Conservation (phyloP, 2,329 filamentous ascomycete species). For the Exophiala sideris region DNA sequence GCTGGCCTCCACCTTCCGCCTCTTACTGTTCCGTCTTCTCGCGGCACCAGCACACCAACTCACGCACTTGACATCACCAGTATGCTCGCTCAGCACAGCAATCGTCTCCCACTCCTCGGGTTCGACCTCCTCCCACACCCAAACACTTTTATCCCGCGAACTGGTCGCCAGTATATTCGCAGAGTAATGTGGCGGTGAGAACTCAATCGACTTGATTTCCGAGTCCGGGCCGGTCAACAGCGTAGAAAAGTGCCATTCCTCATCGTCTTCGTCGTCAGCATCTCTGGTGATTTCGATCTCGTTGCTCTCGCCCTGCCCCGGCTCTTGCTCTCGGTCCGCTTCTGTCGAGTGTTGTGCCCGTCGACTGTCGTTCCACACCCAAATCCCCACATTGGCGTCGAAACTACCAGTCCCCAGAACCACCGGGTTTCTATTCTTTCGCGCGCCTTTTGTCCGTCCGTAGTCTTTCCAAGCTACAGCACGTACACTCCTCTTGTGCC, state of each 20-base stretch:
- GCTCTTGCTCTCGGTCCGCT: conserved; percentile 20
- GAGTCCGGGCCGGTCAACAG: conserved; percentile 93
- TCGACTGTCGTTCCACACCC: conserved; percentile 45
- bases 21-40: conserved; percentile 11
- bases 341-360: neutral
- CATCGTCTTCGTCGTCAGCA: conserved; percentile 56
- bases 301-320: neutral
- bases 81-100: conserved; percentile 89
- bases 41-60: conserved; percentile 73
- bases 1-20: conserved; percentile 8
- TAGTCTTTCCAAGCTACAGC: conserved; percentile 73
- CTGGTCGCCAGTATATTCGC: conserved; percentile 81
- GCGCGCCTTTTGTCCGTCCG: conserved; percentile 18
- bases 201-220: conserved; percentile 81
- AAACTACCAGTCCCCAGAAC: conserved; percentile 91
- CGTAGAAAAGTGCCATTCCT: conserved; percentile 89
- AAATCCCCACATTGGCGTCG: conserved; percentile 84
- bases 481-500: conserved; percentile 87
- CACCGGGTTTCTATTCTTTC: conserved; percentile 53
- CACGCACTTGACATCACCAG: conserved; percentile 91
- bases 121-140: conserved; percentile 97
- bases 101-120: conserved; percentile 95
- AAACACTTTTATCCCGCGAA: conserved; percentile 87
- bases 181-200: conserved; percentile 53
- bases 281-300: conserved; percentile 23